Percentiles rank a stretch among this genome's conserved stretches.
Conservation (phyloP, 805 yeast genomes). For the Tanozyma kutaoensis region DNA sequence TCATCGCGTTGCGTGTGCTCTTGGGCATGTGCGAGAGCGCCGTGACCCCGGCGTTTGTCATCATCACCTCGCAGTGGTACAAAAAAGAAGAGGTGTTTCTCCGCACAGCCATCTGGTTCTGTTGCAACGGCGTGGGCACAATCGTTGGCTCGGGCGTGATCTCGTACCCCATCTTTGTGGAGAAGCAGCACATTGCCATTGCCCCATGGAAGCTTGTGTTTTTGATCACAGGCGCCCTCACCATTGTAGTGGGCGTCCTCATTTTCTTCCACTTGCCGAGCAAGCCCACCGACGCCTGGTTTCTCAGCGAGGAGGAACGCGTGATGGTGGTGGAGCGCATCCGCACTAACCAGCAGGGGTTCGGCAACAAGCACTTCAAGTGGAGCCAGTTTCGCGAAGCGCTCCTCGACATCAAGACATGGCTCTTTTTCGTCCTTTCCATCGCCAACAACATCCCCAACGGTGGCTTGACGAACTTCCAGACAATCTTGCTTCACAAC, state of each 20-base stretch:
- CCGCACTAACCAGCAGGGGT: slow-evolving; percentile 24
- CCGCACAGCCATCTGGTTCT: slow-evolving; percentile 7
- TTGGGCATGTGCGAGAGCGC: slow-evolving; percentile 40
- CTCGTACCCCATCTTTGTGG: slow-evolving; percentile 8
- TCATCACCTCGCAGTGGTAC: slow-evolving; percentile 7
- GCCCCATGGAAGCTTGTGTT: slow-evolving; percentile 1
- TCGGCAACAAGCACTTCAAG: slow-evolving; percentile 25
- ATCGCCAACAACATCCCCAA: slow-evolving; percentile 12
- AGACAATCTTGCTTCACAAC: background rate
- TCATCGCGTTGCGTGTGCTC: slow-evolving; percentile 33
- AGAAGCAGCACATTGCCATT: slow-evolving; percentile 3
- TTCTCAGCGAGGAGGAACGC: slow-evolving; percentile 16
- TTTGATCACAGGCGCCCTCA: slow-evolving; percentile 1
- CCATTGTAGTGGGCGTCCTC: slow-evolving; percentile 1
- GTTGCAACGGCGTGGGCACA: background rate
- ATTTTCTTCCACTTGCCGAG: slow-evolving; percentile 19
- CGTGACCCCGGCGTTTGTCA: slow-evolving; percentile 40
- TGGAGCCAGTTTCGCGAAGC: slow-evolving; percentile 23
- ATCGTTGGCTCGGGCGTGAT: slow-evolving; percentile 10
- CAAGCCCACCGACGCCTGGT: slow-evolving; percentile 17
- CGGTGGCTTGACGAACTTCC: slow-evolving; percentile 10
- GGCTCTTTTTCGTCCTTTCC: slow-evolving; percentile 11
- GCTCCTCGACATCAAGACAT: slow-evolving; percentile 19
- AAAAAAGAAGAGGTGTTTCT: slow-evolving; percentile 7
- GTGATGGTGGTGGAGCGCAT: slow-evolving; percentile 7